Base-by-base conservation (phyloP, 768 basidiomycete species). In the Phylloporus arenicola region DNA sequence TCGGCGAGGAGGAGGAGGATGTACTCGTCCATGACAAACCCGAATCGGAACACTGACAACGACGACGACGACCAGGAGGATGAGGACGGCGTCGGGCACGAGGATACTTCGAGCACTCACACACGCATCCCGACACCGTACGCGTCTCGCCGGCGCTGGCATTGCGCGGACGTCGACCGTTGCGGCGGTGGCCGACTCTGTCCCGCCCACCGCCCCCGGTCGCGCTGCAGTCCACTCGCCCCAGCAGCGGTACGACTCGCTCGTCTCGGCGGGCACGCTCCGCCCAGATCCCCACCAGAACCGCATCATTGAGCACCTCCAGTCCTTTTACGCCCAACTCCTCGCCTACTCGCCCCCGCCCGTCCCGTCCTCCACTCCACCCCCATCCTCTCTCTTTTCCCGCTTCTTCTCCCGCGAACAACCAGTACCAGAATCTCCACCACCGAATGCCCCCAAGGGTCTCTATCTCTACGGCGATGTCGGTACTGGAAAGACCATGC, bases 401-500 rank as follows among this genome's bases (percentile, higher is more conserved):
- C 58, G 68, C 37, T 52, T 72, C 13, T 69, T 75, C 52, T 55
- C 60, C 31, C 57, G 65, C 33, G 50, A 42, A 40, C 52, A 48
- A 24, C 52, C 59, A 11, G 53, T 54, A 10, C 56, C 59, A 8
- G 52, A 58, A 3, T 42, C 64, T 3, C 74, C 78, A 8, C 80
- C 80, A 1, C 71, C 74, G 25, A 67, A 75, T 43, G 78, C 80
- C 1, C 92, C 92, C 4, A 88, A 87, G 60, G 92, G 95, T 10
- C 76, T 98, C 27, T 98, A 99, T 71, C 84, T 99, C 17, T 92
- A 89, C 64, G 96, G 95, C 29, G 89, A 92, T 58, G 96, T 99
- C 52, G 95, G 95, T 2, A 96, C 95, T 9, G 95, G 96, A 13
- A 97, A 98, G 75, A 88, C 88, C 0, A 97, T 98, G 94, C 83